Evolutionary conservation across 495 filamentous ascomycete species (phyloP), one percentile per base, ranked within the genome.

Genomic region (Pseudevernia furfuracea): DNA sequence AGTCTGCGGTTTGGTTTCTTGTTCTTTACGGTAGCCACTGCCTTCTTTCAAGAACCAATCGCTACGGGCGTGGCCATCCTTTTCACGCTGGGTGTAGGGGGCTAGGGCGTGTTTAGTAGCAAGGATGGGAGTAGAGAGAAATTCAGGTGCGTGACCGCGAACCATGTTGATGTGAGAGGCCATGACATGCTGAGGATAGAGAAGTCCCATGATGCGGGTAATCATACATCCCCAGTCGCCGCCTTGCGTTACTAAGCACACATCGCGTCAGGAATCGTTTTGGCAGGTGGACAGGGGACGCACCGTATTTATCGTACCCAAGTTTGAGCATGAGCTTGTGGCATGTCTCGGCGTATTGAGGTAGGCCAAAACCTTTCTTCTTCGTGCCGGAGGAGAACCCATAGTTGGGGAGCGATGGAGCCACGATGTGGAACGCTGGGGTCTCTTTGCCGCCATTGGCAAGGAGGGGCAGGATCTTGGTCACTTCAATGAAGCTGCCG

Each of bases 141-240:
- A 73, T 1, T 59, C 69, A 59, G 68, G 82, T 68, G 59, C 70
- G 64, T 68, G 60, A 8, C 79, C 77, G 49, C 72, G 65, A 46
- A 83, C 72, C 76, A 83, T 82, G 72, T 88, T 88, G 48, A 91
- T 73, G 68, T 90, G 88, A n/a, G 77, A 79, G 28, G 85, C 87
- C 37, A 80, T 75, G 71, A 82, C 83, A 69, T 80, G 70, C 25
- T 77, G 58, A 0, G 86, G 85, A 66, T 86, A 85, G 10, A 84
- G 69, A 36, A 77, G 67, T 5, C 79, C 84, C 12, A 91, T 76
- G 21, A 75, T 67, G 43, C 87, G 81, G 41, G 84, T 83, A 58
- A 90, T 83, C 66, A 79, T 76, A 62, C 75, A 85, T 38, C 87
- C 88, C 83, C 85, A 87, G 69, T 90, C 88, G 58, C 88, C 86